Evolutionary conservation across 352 stramenopile genomes (phyloP).

Genomic region (Hyaloperonospora brassicae): DNA sequence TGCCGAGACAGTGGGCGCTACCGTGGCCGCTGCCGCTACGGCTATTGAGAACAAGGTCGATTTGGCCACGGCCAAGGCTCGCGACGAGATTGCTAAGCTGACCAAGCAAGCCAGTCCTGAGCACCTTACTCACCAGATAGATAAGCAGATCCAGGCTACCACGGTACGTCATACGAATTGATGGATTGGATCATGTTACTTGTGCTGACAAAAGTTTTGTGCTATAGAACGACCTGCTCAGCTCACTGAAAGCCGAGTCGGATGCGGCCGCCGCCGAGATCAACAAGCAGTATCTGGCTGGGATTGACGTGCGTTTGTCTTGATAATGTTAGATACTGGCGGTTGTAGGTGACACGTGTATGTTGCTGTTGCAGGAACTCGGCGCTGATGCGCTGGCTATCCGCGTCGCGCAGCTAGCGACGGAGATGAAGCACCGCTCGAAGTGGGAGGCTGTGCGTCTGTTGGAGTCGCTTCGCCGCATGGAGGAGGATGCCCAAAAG

Average conservation of each 20-base stretch:
- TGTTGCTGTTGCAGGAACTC: slow-evolving; percentile 33
- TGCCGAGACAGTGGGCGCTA: slow-evolving; percentile 25
- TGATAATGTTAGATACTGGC: not conserved
- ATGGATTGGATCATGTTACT: not conserved
- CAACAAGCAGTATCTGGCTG: slow-evolving; percentile 70
- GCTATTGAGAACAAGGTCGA: slow-evolving; percentile 59
- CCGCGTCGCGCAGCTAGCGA: slow-evolving; percentile 67
- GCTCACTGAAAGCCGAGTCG: slow-evolving; percentile 53
- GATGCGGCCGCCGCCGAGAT: slow-evolving; percentile 48
- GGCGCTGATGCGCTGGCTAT: slow-evolving; percentile 64
- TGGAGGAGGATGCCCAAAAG: slow-evolving; percentile 72
- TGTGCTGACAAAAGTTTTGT: slow-evolving; percentile 7
- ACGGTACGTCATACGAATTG: slow-evolving; percentile 28
- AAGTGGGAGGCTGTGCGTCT: slow-evolving; percentile 79
- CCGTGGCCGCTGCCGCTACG: slow-evolving; percentile 18
- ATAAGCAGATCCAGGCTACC: slow-evolving; percentile 60
- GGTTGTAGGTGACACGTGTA: not conserved
- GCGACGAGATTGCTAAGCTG: slow-evolving; percentile 54
- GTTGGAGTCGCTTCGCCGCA: slow-evolving; percentile 60
- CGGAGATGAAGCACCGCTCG: slow-evolving; percentile 83
- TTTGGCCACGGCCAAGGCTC: slow-evolving; percentile 46
- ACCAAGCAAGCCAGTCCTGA: slow-evolving; percentile 38
- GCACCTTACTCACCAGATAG: slow-evolving; percentile 36
- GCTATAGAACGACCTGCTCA: slow-evolving; percentile 49
- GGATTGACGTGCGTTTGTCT: slow-evolving; percentile 39